Evolutionary conservation across 1,284 basidiomycete genomes (phyloP).

Genomic region (Veloporphyrellus conicus): DNA sequence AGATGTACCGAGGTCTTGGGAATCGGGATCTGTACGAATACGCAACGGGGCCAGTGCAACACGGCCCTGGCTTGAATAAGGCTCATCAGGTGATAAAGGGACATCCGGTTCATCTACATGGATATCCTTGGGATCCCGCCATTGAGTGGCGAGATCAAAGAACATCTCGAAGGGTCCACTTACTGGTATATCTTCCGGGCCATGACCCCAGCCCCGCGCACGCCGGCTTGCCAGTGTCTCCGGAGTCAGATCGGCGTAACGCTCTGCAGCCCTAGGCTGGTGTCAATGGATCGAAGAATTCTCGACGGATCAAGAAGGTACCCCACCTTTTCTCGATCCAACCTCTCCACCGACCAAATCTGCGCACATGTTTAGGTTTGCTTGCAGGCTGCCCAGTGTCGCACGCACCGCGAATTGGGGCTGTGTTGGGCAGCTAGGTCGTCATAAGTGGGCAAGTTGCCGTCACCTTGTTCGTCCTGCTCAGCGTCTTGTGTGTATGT

Average conservation of each 20-base stretch:
- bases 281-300: conserved; percentile 7
- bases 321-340: conserved; percentile 80
- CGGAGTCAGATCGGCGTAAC: conserved; percentile 60
- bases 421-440: conserved; percentile 67
- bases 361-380: conserved; percentile 25
- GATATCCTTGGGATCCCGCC: conserved; percentile 14
- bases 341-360: conserved; percentile 76
- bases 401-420: conserved; percentile 65
- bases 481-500: conserved; percentile 39
- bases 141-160: conserved; percentile 10
- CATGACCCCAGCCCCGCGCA: conserved; percentile 64
- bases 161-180: conserved; percentile 1
- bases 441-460: conserved; percentile 71
- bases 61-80: conserved; percentile 8
- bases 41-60: conserved; percentile 16
- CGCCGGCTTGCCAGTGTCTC: conserved; percentile 56
- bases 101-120: conserved; percentile 8
- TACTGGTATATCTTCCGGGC: conserved; percentile 21
- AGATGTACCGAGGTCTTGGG: conserved; percentile 12
- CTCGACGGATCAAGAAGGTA: neutral
- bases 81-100: neutral
- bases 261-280: conserved; percentile 65
- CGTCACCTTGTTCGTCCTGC: conserved; percentile 54
- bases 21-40: conserved; percentile 24
- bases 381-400: neutral